Conservation (phyloP, 805 yeast genomes). For the Ogataea glucozyma region DNA sequence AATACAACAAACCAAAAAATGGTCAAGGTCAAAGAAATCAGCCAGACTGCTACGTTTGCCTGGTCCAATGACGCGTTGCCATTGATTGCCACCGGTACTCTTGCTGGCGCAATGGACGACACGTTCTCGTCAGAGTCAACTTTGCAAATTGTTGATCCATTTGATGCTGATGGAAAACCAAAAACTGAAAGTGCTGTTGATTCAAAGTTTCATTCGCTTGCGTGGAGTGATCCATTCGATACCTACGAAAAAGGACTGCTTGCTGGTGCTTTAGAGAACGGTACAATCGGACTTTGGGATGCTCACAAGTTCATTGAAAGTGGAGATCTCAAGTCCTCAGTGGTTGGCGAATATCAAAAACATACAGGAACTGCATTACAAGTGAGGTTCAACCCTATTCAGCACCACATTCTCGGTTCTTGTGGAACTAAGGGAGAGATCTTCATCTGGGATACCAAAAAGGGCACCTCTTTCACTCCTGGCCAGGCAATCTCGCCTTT, state of each 20-base stretch:
- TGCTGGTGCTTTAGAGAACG: slow-evolving; percentile 90
- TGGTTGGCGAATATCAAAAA: slow-evolving; percentile 51
- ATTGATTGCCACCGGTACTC: slow-evolving; percentile 82
- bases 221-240: slow-evolving; percentile 70
- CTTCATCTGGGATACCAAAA: slow-evolving; percentile 83
- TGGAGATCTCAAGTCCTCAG: slow-evolving; percentile 44
- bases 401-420: slow-evolving; percentile 71
- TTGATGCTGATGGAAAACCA: slow-evolving; percentile 43
- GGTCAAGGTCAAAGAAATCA: slow-evolving; percentile 84
- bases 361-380: slow-evolving; percentile 73
- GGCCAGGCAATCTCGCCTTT: slow-evolving; percentile 77
- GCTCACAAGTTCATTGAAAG: slow-evolving; percentile 48
- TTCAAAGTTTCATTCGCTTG: slow-evolving; percentile 73
- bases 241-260: slow-evolving; percentile 54
- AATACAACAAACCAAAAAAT: slow-evolving; percentile 32
- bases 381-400: slow-evolving; percentile 75
- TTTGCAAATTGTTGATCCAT: slow-evolving; percentile 78
- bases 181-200: slow-evolving; percentile 48
- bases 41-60: slow-evolving; percentile 90
- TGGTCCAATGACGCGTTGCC: slow-evolving; percentile 86
- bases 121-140: slow-evolving; percentile 76
- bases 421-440: slow-evolving; percentile 91
- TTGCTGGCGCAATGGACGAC: slow-evolving; percentile 94
- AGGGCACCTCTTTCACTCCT: slow-evolving; percentile 59
- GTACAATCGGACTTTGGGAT: slow-evolving; percentile 78